Evolutionary conservation across 2,329 filamentous ascomycete genomes (phyloP).

Genomic region (Neopestalotiopsis clavispora): DNA sequence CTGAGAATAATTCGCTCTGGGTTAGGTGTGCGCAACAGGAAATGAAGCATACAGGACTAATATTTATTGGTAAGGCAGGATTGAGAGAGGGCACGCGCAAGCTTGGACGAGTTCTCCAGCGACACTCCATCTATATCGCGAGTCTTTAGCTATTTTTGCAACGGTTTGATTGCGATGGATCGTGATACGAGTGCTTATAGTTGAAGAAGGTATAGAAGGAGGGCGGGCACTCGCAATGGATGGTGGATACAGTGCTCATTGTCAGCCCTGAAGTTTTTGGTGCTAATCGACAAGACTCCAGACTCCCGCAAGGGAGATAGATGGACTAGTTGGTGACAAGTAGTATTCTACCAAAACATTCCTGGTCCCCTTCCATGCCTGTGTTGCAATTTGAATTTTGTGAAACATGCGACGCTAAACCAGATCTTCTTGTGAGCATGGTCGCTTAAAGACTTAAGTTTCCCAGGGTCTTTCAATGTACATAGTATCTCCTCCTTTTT

Average conservation of each 20-base stretch:
- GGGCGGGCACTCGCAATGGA: neutral
- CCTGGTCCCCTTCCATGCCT: neutral
- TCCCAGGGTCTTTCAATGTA: neutral
- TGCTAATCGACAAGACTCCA: neutral
- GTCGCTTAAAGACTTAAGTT: neutral
- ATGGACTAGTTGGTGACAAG: neutral
- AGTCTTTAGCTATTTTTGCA: no score
- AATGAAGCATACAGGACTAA: neutral
- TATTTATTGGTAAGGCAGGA: no score
- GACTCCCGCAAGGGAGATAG: neutral
- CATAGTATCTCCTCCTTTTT: no score
- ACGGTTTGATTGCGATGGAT: neutral
- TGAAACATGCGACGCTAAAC: neutral
- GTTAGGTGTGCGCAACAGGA: neutral
- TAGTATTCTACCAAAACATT: neutral
- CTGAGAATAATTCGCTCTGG: neutral
- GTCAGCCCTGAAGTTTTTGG: neutral
- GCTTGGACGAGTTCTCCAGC: neutral
- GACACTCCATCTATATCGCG: no score
- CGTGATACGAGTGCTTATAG: neutral
- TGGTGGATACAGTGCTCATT: neutral
- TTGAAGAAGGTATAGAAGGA: neutral
- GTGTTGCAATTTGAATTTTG: constrained; percentile 1
- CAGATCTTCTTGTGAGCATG: neutral
- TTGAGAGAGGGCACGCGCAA: neutral